Conservation (phyloP, 208 protist genomes). For the Trypanosoma mega region DNA sequence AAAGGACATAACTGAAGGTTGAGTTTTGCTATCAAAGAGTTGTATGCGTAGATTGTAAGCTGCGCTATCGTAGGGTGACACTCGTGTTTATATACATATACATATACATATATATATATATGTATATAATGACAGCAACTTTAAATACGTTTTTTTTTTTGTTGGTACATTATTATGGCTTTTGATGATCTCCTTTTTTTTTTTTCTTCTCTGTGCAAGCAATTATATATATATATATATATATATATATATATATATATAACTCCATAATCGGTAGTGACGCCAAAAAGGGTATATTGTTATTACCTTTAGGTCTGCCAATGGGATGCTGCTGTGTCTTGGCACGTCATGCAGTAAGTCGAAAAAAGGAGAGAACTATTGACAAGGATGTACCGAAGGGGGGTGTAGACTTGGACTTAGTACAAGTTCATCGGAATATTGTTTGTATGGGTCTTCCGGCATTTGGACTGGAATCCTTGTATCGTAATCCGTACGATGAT, state of each 20-base stretch:
- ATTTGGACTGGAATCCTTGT: constrained; percentile 85
- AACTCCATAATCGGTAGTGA: too few species aligned
- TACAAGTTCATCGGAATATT: constrained; percentile 81
- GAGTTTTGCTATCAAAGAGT: too few species aligned
- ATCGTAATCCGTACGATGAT: constrained; percentile 89
- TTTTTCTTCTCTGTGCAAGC: constrained; percentile 7
- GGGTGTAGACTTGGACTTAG: constrained; percentile 91
- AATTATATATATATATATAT: constrained; percentile 13
- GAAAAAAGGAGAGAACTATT: constrained; percentile 85
- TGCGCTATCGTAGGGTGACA: too few species aligned
- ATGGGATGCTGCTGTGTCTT: constrained; percentile 24
- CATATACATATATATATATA: too few species aligned
- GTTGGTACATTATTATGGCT: not conserved
- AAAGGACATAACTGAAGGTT: not conserved
- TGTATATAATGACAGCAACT: too few species aligned
- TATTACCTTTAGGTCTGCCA: too few species aligned
- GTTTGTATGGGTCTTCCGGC: constrained; percentile 95
- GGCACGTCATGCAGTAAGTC: constrained; percentile 71
- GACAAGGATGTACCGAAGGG: constrained; percentile 44
- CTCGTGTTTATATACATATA: too few species aligned
- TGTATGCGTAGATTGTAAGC: too few species aligned
- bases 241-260: too few species aligned
- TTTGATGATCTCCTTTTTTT: too few species aligned
- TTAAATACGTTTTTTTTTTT: not conserved
- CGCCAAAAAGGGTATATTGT: too few species aligned